Conservation (phyloP, 495 filamentous ascomycete genomes). For the Aspergillus carlsbadensis region DNA sequence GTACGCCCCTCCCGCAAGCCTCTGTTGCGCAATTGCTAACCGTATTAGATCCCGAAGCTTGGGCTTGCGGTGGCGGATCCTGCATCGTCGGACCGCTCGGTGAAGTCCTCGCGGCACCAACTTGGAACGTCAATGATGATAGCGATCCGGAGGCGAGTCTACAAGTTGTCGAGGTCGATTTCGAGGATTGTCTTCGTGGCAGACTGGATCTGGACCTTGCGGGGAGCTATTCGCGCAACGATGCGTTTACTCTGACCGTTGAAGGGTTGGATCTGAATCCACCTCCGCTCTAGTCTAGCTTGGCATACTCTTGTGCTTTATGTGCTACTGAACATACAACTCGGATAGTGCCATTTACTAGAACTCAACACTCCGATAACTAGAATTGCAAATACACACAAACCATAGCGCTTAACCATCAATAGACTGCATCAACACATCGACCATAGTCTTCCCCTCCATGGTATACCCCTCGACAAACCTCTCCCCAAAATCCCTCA, state of each 20-base stretch:
- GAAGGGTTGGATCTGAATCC: conserved; percentile 73
- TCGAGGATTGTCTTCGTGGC: conserved; percentile 64
- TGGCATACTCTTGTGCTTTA: no score
- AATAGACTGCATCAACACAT: neutral
- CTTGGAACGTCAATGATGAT: conserved; percentile 72
- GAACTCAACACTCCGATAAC: no score
- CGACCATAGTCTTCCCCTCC: neutral
- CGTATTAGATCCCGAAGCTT: neutral
- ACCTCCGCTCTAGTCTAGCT: conserved; percentile 49
- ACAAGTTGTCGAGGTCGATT: conserved; percentile 45
- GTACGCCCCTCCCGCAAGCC: neutral
- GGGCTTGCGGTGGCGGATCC: conserved; percentile 64
- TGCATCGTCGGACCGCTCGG: conserved; percentile 80
- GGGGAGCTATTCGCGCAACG: conserved; percentile 78
- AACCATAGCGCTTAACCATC: neutral
- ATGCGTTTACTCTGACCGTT: conserved; percentile 77
- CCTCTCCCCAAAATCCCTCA: neutral
- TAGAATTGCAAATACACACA: no score
- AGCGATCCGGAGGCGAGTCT: conserved; percentile 32
- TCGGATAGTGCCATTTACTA: no score
- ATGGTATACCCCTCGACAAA: neutral
- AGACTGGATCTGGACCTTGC: conserved; percentile 68
- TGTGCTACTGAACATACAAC: no score
- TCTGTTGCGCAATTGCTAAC: neutral
- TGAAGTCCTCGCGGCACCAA: conserved; percentile 71